Base-by-base conservation (phyloP, 2,329 filamentous ascomycete species). In the Phaeophleospora eucalypticola region DNA sequence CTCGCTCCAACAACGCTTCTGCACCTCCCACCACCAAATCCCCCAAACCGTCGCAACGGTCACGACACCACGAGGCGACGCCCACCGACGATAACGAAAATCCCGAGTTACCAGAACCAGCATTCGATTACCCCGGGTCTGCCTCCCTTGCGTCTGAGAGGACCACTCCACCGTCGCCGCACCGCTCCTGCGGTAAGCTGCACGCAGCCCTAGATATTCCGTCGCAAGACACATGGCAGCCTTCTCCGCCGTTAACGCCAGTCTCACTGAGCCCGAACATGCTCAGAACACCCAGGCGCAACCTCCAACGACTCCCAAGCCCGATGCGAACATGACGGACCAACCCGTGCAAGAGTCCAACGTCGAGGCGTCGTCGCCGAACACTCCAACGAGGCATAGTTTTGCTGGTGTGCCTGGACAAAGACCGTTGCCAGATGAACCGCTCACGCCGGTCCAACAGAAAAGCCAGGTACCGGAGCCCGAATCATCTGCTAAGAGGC, bases 301-400 rank as follows among this genome's bases (percentile, higher is more conserved):
- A 43, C 77, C 75, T 37, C 74, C 80, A n/a, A 76, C 75, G 6
- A 82, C 79, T 18, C 79, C 73, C 48, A 78, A 69, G 58, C 68
- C 67, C 42, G 69, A 58, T 61, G 60, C 58, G 60, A 62, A 68
- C 66, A 68, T 67, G 51, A 58, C 67, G 54, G 67, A 71, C 46
- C 62, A 70, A 36, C 63, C 57, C 8, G 17, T 20, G 50, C 41
- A 64, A 51, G 68, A 67, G 47, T 47, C 61, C 41, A 62, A 61
- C 52, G 47, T 57, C 54, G 70, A 71, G 47, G 70, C 72, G 44
- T 64, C 59, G 36, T 48, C 65, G 49, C 77, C 80, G 52, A 71
- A 77, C 49, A 87, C 84, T 2, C 84, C 85, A 0, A 87, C 84
- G 19, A 77, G 80, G 64, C 68, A 71, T 48, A 73, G 65, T 56